Conservation (phyloP, 768 basidiomycete genomes). For the Suillus occidentalis region DNA sequence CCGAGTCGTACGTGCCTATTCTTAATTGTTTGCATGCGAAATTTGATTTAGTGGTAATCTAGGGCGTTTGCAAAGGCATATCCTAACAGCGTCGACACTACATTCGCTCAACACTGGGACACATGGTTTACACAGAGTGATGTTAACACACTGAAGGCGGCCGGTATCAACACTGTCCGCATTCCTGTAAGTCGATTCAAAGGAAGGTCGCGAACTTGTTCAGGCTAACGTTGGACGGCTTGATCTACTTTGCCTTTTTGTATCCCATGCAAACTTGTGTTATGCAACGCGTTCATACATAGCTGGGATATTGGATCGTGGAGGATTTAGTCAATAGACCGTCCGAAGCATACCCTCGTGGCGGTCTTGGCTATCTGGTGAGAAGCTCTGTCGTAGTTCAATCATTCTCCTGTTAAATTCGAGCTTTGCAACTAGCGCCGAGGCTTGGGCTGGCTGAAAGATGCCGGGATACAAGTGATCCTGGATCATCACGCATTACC, state of each 20-base stretch:
- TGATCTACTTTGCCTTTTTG: background rate
- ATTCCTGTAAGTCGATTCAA: slow-evolving; percentile 54
- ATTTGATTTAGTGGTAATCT: background rate
- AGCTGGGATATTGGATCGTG: slow-evolving; percentile 85
- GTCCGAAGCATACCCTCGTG: slow-evolving; percentile 65
- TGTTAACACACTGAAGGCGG: slow-evolving; percentile 49
- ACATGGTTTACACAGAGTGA: slow-evolving; percentile 73
- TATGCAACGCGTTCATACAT: background rate
- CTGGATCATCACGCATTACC: slow-evolving; percentile 72
- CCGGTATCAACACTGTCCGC: slow-evolving; percentile 75
- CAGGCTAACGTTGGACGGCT: background rate
- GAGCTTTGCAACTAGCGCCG: slow-evolving; percentile 45
- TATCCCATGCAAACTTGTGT: background rate
- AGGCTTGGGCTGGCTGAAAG: slow-evolving; percentile 57
- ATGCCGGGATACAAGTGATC: slow-evolving; percentile 65
- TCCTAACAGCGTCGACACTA: slow-evolving; percentile 55
- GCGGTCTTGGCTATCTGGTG: slow-evolving; percentile 67
- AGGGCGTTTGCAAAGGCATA: slow-evolving; percentile 64
- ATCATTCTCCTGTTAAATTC: background rate
- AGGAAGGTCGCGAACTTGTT: background rate
- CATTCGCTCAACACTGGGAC: slow-evolving; percentile 65
- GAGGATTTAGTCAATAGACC: slow-evolving; percentile 65
- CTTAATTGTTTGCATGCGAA: background rate
- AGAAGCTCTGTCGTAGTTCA: slow-evolving; percentile 13
- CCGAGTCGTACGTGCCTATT: slow-evolving; percentile 54